Conservation (phyloP, 306 rosid genomes). For the Rosa lucieae region DNA sequence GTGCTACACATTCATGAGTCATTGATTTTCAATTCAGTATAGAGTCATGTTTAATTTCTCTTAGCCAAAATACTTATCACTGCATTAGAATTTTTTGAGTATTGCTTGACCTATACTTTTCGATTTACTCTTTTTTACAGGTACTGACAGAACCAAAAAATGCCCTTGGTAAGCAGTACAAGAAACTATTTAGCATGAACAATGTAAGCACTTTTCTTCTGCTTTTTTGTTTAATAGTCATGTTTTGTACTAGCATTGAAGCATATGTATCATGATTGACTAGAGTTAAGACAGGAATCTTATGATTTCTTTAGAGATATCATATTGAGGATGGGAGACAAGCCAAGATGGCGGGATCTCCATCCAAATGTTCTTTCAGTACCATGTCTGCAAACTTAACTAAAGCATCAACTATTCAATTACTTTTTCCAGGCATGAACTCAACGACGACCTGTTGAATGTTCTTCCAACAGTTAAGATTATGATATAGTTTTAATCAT, state of each 20-base stretch:
- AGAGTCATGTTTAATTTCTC: neutral
- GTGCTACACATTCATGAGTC: neutral
- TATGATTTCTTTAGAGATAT: neutral
- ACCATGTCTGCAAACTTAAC: neutral
- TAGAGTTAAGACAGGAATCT: neutral
- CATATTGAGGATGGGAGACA: neutral
- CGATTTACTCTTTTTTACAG: conserved; percentile 38
- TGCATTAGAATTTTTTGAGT: neutral
- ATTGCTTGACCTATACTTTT: conserved; percentile 1
- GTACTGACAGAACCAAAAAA: conserved; percentile 90
- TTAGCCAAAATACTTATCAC: neutral
- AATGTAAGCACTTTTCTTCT: conserved; percentile 54
- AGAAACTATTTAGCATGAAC: conserved; percentile 86
- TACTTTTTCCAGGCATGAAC: neutral
- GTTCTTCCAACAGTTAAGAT: neutral
- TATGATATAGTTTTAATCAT: conserved; percentile 1
- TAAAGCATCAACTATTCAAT: neutral
- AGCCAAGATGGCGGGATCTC: neutral
- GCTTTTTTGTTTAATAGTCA: neutral
- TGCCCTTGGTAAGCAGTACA: conserved; percentile 95
- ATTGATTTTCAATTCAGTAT: neutral
- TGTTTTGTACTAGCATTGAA: conserved; percentile 1
- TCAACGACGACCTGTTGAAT: neutral
- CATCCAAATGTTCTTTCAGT: neutral
- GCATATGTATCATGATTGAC: neutral